Evolutionary conservation across 2,329 filamentous ascomycete genomes (phyloP), one percentile per base, ranked within the genome.

Genomic region (Aspergillus awamori): DNA sequence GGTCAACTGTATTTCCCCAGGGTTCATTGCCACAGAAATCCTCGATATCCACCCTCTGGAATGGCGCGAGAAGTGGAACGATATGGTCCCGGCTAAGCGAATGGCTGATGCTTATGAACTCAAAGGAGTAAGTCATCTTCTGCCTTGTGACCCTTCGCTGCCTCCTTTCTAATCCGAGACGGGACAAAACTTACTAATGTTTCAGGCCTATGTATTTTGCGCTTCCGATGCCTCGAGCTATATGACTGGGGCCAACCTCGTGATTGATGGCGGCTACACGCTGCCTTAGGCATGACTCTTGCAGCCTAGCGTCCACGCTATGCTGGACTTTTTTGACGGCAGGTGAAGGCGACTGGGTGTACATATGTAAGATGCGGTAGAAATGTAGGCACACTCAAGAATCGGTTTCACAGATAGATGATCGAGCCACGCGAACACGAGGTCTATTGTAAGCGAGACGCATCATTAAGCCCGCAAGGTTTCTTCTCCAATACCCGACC

Each of bases 221-320:
- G 80, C 81, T 10, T 79, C 75, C 11, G 78, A 82, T 70, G 80
- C 81, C 1, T 81, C 77, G 51, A 79, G 76, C 51, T 83, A 82
- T 60, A 82, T 81, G 74, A 82, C 80, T 10, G 81, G 80, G 33
- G 74, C 80, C 2, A 77, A 83, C 56, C 66, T 82, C 13, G 69
- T 83, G 26, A 78, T 83, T 58, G 81, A 82, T 59, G 81, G 80
- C 26, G 80, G 80, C 3, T 82, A 82, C 60, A 80, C 77, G 7
- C 55, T 74, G 8, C 72, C 70, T 28, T 74, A 52, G 10, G 20
- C 11, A 24, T 15, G 5, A 13, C 8, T 24, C 33, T 13, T 13
- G 17, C 39, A 17, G 15, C 39, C 13, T 24, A 45, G 20, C 41
- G 20, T 45, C 41, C n/a, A 36, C 5, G 41, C 2, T 24, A 7